These are phyloP conservation scores for Trichosporon sp. DNA, from an alignment of 1,284 basidiomycete species.

Conservation along the genomic window DNA sequence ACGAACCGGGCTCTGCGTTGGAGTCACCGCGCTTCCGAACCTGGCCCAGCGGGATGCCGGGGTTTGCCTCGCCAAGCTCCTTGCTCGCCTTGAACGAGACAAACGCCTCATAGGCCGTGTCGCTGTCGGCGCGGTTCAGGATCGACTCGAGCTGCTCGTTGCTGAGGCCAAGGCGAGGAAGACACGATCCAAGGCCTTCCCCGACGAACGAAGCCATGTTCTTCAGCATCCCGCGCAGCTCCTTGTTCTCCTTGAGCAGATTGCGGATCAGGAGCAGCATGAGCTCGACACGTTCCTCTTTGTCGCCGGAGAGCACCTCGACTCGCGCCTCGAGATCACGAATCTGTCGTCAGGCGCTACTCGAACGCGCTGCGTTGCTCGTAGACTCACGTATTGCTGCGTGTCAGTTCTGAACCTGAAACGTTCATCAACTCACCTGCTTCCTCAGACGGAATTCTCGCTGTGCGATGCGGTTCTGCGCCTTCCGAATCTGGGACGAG, in stretches of 20 bases:
- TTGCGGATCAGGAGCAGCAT: slow-evolving; percentile 78
- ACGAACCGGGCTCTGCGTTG: not conserved
- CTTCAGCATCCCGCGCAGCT: slow-evolving; percentile 69
- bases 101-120: slow-evolving; percentile 84
- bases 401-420: slow-evolving; percentile 4
- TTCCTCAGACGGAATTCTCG: slow-evolving; percentile 85
- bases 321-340: slow-evolving; percentile 87
- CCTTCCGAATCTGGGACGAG: slow-evolving; percentile 40
- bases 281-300: slow-evolving; percentile 78
- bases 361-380: not conserved
- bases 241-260: slow-evolving; percentile 81
- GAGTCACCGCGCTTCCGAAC: not conserved
- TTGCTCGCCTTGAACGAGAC: slow-evolving; percentile 53
- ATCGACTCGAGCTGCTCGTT: slow-evolving; percentile 69
- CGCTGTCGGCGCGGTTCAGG: slow-evolving; percentile 77
- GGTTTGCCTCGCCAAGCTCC: slow-evolving; percentile 36
- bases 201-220: slow-evolving; percentile 73
- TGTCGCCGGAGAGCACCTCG: slow-evolving; percentile 79
- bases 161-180: slow-evolving; percentile 67
- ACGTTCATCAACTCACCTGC: slow-evolving; percentile 61
- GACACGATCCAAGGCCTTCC: slow-evolving; percentile 62
- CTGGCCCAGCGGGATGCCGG: slow-evolving; percentile 31
- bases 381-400: slow-evolving; percentile 42
- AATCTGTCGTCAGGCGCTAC: slow-evolving; percentile 56
- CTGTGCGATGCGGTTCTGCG: slow-evolving; percentile 85